Evolutionary conservation across 2,329 filamentous ascomycete species (phyloP), one percentile per base, ranked within the genome.

Genomic region (Venturia carpophila): DNA sequence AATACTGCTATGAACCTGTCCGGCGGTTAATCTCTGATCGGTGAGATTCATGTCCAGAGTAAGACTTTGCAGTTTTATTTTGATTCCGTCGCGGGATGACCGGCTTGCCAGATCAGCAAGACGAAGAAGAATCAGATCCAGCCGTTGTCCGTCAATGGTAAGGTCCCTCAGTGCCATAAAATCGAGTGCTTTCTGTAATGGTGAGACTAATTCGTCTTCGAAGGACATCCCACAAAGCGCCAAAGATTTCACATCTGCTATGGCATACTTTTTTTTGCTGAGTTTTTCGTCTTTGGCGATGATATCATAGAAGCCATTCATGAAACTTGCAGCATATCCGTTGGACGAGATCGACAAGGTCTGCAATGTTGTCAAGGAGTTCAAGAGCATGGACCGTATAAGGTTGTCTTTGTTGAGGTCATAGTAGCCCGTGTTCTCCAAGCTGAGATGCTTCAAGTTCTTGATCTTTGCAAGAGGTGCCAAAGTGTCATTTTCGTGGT

Each of bases 111-210:
- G 13, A 27, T 30, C 24, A 9, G 62, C 37, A 24, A 63, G 62
- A 63, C 21, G 21, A 19, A 10, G 39, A 34, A 47, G 43, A 27
- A 55, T 5, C 24, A 55, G 13, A 24, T 55, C 11, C 7, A 42
- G 39, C 19, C 19, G 39, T 21, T 47, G 42, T 63, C 42, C 42
- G 6, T 63, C 39, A 24, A 63, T 42, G 10, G 17, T 49, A 34
- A 49, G 61, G 3, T 63, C 61, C 17, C 27, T 37, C 24, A 63
- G 39, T 63, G 37, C n/a, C n/a, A 49, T 45, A 21, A 24, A 47
- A 55, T 63, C 21, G n/a, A 63, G 24, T 15, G 62, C 43, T 37
- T 19, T 30, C 17, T 49, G 39, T 21, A 27, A 13, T 63, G 24
- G 24, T 15, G 24, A 9, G 21, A 37, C 15, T 4, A 37, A 2